A percentile compares a stretch with the other conserved stretches of the same genome.
Conservation (phyloP, 2,329 filamentous ascomycete genomes). For the Botrytis fragariae region DNA sequence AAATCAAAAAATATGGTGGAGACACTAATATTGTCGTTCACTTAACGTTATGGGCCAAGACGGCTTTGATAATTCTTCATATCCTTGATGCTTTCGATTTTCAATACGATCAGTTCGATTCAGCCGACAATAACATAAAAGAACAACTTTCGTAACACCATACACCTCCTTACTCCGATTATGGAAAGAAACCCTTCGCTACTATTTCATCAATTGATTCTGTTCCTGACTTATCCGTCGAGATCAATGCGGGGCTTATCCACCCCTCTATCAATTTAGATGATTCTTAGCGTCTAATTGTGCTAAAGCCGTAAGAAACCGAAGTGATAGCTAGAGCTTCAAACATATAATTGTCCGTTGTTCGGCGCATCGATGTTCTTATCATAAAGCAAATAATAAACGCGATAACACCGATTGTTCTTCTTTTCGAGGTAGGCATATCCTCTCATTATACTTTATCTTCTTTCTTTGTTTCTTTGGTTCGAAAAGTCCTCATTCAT, state of each 20-base stretch:
- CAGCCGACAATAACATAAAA: not conserved
- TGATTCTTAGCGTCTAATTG: not conserved
- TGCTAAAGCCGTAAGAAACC: constrained; percentile 9
- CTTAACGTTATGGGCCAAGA: not conserved
- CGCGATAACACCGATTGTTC: not conserved
- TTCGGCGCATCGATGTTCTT: not conserved
- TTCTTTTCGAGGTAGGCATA: constrained; percentile 14
- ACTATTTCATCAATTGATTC: not conserved
- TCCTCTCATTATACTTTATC: not conserved
- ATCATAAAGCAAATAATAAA: not conserved
- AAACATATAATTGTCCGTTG: constrained; percentile 1
- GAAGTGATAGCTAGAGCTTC: not conserved
- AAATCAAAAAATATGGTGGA: too few relatives aligned
- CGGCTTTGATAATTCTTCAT: not conserved
- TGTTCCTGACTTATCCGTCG: constrained; percentile 13
- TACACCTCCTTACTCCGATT: not conserved
- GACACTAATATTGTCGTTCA: not conserved
- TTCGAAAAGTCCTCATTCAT: not conserved
- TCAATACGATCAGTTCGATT: not conserved
- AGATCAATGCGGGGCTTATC: not conserved
- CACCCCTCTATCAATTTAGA: not conserved
- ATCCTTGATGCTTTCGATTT: not conserved
- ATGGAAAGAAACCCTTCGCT: not conserved
- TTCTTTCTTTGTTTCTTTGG: constrained; percentile 12
- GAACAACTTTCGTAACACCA: not conserved